These are phyloP conservation scores for Debaryomyces coudertii DNA, from an alignment of 1,139 yeast genomes.

Conservation along the genomic window DNA sequence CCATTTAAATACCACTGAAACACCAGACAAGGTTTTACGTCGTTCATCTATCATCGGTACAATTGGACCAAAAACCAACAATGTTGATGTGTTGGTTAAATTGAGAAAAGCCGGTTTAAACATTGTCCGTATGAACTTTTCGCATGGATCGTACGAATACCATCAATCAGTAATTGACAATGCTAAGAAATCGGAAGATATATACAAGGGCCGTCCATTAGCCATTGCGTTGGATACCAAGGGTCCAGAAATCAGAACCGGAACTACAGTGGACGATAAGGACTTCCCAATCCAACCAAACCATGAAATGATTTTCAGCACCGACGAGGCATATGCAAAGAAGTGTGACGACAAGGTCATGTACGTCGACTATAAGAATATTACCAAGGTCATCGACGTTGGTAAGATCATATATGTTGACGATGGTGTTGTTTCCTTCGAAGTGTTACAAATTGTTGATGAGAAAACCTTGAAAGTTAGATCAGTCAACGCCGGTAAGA, in stretches of 20 bases:
- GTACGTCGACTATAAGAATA: constrained; percentile 94
- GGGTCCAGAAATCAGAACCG: constrained; percentile 99
- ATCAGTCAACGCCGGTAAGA: constrained; percentile 92
- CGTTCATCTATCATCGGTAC: constrained; percentile 98
- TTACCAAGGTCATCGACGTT: constrained; percentile 84
- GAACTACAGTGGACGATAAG: constrained; percentile 76
- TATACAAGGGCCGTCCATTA: constrained; percentile 92
- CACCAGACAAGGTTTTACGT: constrained; percentile 86
- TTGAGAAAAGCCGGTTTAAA: constrained; percentile 96
- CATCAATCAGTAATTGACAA: constrained; percentile 96
- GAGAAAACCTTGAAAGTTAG: constrained; percentile 79
- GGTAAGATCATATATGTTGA: constrained; percentile 94
- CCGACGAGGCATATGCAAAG: constrained; percentile 78
- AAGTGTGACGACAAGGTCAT: constrained; percentile 75
- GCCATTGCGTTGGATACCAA: constrained; percentile 99
- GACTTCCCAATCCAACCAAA: constrained; percentile 84
- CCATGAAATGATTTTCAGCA: constrained; percentile 92
- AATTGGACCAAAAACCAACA: constrained; percentile 96
- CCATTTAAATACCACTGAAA: constrained; percentile 70
- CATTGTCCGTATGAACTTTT: constrained; percentile 98
- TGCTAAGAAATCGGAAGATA: constrained; percentile 89
- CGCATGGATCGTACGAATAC: constrained; percentile 96
- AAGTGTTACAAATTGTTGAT: constrained; percentile 82
- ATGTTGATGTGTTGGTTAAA: constrained; percentile 79
- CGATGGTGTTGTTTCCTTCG: constrained; percentile 96